Evolutionary conservation across 768 basidiomycete species (phyloP), one percentile per base, ranked within the genome.

Genomic region (Serpula lacrymans): DNA sequence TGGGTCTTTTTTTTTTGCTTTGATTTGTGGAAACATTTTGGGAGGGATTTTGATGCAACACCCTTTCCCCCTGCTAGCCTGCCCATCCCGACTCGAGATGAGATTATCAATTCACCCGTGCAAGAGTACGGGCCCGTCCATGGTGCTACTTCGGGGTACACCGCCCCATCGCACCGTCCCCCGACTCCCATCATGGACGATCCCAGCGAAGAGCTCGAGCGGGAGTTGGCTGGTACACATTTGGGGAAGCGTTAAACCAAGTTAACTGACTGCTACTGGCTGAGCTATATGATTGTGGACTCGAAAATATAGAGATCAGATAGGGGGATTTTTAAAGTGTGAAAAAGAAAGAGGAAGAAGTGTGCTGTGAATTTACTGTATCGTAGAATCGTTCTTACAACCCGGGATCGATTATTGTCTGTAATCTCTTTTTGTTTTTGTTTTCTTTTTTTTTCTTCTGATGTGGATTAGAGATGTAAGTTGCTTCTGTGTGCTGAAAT

Each of bases 121-220:
- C 73, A 74, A 48, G 88, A 88, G 46, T 54, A 68, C 27, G 70
- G 66, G 0, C 70, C 69, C 10, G 67, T 77, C 37, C 74, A 80
- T 32, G 88, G 87, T 13, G 76, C 76, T 21, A 89, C 86, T 3
- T 88, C 82, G 37, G 66, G 79, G 35, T 88, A 73, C 57, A 84
- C 84, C 9, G 68, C 72, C 1, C 55, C 68, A 7, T 39, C 53
- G 6, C 60, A 62, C 38, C 73, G 77, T 36, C 70, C 78, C 3
- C 64, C 75, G n/a, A 82, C 74, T 52, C 88, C 86, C 0, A 69
- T 88, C 46, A 77, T 88, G 70, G 90, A 93, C 49, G 82, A 92
- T 53, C 90, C 90, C 6, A 87, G 84, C 44, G 83, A 81, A 41
- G 86, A 86, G 52, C 76, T 94, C 10, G 91, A 94, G 57, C 78